Conservation (phyloP, 768 basidiomycete species). For the Mycena metata region DNA sequence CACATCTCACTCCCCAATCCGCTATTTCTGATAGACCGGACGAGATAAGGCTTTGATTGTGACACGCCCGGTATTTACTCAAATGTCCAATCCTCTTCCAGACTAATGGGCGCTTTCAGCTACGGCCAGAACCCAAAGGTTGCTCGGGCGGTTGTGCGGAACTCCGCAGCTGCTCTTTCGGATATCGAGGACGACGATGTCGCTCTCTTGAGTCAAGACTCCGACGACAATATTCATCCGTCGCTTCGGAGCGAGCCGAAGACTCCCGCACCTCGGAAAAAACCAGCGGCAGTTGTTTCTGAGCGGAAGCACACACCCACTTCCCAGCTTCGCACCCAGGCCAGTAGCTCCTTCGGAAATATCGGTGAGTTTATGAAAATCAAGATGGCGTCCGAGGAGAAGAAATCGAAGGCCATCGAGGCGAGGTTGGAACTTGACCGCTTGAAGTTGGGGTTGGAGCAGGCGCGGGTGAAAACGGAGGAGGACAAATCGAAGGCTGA, state of each 20-base stretch:
- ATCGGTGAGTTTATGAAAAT: conserved; percentile 18
- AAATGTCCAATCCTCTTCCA: too few relatives aligned
- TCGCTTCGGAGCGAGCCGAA: not conserved
- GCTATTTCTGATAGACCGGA: too few relatives aligned
- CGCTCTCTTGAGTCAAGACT: too few relatives aligned
- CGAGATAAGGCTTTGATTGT: too few relatives aligned
- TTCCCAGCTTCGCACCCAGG: conserved; percentile 6
- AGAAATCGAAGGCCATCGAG: not conserved
- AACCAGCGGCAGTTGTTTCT: conserved; percentile 7
- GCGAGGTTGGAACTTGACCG: conserved; percentile 13
- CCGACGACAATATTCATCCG: not conserved
- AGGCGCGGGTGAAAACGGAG: not conserved
- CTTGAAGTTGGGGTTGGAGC: conserved; percentile 6
- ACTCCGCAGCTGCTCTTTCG: conserved; percentile 7
- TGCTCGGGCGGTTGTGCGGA: conserved; percentile 3
- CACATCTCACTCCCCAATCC: too few relatives aligned
- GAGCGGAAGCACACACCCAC: conserved; percentile 13
- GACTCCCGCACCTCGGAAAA: not conserved
- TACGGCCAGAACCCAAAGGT: conserved; percentile 16
- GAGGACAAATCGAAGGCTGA: conserved; percentile 1
- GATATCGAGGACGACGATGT: conserved; percentile 2
- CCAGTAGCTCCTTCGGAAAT: conserved; percentile 6
- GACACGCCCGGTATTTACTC: too few relatives aligned
- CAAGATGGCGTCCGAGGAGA: conserved; percentile 18
- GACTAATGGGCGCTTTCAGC: not conserved